These are phyloP conservation scores for Hebeloma cylindrosporum DNA, from an alignment of 768 basidiomycete genomes.

Conservation along the genomic window DNA sequence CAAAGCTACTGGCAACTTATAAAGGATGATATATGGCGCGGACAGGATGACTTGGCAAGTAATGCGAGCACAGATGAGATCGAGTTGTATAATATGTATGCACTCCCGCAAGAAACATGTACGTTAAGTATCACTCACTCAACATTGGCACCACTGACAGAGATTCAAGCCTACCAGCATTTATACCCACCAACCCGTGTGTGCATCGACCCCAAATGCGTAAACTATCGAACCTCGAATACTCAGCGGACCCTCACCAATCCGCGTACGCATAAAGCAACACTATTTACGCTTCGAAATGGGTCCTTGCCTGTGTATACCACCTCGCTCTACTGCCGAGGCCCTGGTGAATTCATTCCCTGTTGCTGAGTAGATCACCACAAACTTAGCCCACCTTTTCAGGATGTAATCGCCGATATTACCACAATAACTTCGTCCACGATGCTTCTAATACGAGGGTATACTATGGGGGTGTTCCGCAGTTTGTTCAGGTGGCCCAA, in stretches of 20 bases:
- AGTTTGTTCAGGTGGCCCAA: slow-evolving; percentile 13
- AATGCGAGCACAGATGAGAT: neutral
- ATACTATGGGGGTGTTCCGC: slow-evolving; percentile 19
- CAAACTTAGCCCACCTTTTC: neutral
- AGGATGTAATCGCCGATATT: slow-evolving; percentile 23
- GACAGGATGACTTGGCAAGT: neutral
- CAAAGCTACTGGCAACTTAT: neutral
- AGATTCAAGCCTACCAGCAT: slow-evolving; percentile 2
- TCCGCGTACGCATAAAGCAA: slow-evolving; percentile 15
- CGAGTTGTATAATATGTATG: neutral
- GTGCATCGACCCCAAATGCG: neutral
- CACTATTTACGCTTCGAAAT: slow-evolving; percentile 20
- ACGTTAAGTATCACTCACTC: neutral
- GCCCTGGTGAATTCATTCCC: slow-evolving; percentile 10
- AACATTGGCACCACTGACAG: neutral
- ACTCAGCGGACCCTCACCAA: neutral
- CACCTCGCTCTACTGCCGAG: slow-evolving; percentile 25
- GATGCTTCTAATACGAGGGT: neutral
- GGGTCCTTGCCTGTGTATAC: slow-evolving; percentile 25
- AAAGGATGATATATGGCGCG: slow-evolving; percentile 1
- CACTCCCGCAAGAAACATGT: slow-evolving; percentile 1
- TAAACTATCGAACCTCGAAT: neutral
- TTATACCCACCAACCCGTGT: slow-evolving; percentile 5
- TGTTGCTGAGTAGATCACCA: neutral
- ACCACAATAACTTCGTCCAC: slow-evolving; percentile 20